These are phyloP conservation scores for Chlorella vulgaris DNA, from an alignment of 139 green algal genomes.

Conservation along the genomic window DNA sequence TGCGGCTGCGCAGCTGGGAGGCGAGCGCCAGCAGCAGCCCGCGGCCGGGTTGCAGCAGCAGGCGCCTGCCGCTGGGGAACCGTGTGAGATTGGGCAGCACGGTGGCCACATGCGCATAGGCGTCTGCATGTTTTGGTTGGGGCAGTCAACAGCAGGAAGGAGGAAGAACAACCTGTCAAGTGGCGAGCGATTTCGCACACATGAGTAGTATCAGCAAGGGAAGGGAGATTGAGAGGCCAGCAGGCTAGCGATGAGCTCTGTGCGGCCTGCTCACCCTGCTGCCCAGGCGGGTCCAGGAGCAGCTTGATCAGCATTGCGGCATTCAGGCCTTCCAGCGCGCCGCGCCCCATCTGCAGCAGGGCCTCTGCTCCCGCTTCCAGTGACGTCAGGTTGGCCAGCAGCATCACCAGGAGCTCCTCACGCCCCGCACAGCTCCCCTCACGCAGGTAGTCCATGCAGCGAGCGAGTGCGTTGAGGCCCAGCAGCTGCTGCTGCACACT, in stretches of 20 bases:
- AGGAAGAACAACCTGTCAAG: neutral
- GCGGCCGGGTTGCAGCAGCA: slow-evolving; percentile 76
- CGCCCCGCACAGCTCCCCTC: slow-evolving; percentile 51
- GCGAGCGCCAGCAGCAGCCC: slow-evolving; percentile 63
- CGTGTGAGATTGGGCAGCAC: slow-evolving; percentile 79
- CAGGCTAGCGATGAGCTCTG: neutral
- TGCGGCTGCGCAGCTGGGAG: slow-evolving; percentile 54
- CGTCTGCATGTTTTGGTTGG: slow-evolving; percentile 39
- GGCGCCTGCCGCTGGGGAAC: slow-evolving; percentile 46
- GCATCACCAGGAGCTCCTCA: slow-evolving; percentile 69
- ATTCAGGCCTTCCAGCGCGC: slow-evolving; percentile 60
- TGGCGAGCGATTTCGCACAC: too few relatives aligned
- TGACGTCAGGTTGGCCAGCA: slow-evolving; percentile 83
- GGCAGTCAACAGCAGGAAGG: neutral
- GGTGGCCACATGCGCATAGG: slow-evolving; percentile 70
- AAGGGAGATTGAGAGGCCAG: too few relatives aligned
- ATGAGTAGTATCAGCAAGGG: too few relatives aligned
- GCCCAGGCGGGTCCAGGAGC: slow-evolving; percentile 48
- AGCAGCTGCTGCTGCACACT: slow-evolving; percentile 52
- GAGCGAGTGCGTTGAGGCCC: slow-evolving; percentile 40
- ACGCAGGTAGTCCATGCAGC: slow-evolving; percentile 67
- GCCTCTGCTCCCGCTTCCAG: slow-evolving; percentile 57
- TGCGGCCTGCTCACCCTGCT: neutral
- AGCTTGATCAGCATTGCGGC: slow-evolving; percentile 70
- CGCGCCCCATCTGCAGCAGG: slow-evolving; percentile 69